Conservation (phyloP, 2,329 filamentous ascomycete genomes). For the Bipolaris gigantea region DNA sequence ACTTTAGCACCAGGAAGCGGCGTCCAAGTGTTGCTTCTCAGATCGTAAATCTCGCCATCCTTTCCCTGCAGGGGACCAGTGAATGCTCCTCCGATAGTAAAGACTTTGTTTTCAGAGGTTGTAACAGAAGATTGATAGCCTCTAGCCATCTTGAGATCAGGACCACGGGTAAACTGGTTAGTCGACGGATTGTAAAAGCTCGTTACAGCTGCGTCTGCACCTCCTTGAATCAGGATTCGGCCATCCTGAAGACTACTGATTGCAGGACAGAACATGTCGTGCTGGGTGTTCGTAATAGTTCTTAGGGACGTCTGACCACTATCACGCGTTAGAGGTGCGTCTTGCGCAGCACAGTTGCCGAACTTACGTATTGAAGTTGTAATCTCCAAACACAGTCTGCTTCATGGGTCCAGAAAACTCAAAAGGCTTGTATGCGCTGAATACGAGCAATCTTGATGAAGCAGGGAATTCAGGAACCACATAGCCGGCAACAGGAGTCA, state of each 20-base stretch:
- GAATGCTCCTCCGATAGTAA: constrained; percentile 62
- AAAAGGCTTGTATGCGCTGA: background rate
- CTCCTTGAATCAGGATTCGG: constrained; percentile 58
- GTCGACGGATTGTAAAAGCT: constrained; percentile 47
- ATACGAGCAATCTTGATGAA: background rate
- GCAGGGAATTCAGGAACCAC: background rate
- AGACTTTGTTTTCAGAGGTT: constrained; percentile 57
- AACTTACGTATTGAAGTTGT: background rate
- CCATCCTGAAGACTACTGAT: constrained; percentile 55
- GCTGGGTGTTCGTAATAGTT: constrained; percentile 43
- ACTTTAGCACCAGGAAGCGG: constrained; percentile 49
- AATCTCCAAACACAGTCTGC: background rate
- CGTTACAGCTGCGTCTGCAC: constrained; percentile 53
- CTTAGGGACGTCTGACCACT: background rate
- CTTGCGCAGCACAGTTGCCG: background rate
- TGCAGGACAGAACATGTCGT: constrained; percentile 63
- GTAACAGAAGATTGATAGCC: constrained; percentile 60
- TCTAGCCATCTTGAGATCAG: constrained; percentile 59
- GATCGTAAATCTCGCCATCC: constrained; percentile 56
- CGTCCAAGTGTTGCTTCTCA: constrained; percentile 52
- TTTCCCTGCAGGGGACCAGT: constrained; percentile 55
- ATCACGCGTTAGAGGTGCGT: background rate
- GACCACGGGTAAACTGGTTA: constrained; percentile 53
- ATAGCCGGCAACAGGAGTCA: background rate
- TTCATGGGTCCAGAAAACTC: background rate